phyloP scores from a whole-genome alignment of 164 flowering plant genomes.

The Paratinospora sagittata region DNA sequence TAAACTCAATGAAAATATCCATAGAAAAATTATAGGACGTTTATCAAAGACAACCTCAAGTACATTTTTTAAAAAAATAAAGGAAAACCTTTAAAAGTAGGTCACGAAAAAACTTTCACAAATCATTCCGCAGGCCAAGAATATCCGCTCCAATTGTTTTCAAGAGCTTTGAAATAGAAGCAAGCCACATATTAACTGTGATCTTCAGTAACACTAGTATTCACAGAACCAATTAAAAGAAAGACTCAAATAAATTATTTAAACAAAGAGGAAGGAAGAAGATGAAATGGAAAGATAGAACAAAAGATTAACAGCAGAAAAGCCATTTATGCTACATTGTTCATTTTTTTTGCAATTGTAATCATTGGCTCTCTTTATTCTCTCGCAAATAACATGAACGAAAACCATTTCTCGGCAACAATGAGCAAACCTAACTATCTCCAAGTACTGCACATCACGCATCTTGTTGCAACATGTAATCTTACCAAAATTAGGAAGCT shows the following conservation, averaged over 20 bases:
- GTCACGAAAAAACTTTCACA: no score
- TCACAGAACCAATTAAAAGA: no score
- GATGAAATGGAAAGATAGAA: neutral
- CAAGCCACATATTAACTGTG: no score
- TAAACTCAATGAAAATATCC: no score
- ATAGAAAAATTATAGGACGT: no score
- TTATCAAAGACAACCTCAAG: no score
- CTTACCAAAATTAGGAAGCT: slow-evolving; percentile 20
- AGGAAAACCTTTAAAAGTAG: no score
- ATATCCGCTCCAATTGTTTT: no score
- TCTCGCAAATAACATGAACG: neutral
- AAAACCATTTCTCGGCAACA: neutral
- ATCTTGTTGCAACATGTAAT: slow-evolving; percentile 7
- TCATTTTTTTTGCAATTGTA: neutral
- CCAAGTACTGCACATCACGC: slow-evolving; percentile 4
- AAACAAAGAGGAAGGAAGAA: neutral
- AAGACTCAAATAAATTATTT: neutral
- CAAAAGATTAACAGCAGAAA: neutral
- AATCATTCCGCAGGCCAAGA: no score
- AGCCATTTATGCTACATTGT: neutral
- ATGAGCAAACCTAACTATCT: slow-evolving; percentile 1
- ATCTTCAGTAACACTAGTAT: no score
- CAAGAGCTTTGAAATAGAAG: no score
- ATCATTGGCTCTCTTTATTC: slow-evolving; percentile 6
- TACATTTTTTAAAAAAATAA: no score